These are phyloP conservation scores for Eucalyptus leucophloia DNA, from an alignment of 345 rosid genomes.

Conservation along the genomic window DNA sequence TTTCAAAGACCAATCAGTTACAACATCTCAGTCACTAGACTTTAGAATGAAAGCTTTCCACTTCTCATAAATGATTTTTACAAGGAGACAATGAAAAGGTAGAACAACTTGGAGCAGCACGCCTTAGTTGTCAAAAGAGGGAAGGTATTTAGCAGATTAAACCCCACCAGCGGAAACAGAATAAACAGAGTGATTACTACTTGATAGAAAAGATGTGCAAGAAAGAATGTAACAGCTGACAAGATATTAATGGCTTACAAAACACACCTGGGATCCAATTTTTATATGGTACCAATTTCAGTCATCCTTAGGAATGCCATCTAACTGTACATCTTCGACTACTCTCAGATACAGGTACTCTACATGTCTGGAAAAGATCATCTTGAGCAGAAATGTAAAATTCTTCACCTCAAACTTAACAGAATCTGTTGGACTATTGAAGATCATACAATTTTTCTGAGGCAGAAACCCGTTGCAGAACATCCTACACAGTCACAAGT, in stretches of 20 bases:
- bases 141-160: slow-evolving; percentile 66
- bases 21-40: neutral
- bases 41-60: neutral
- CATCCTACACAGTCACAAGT: slow-evolving; percentile 63
- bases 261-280: slow-evolving; percentile 69
- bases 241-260: neutral
- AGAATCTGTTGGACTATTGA: slow-evolving; percentile 9
- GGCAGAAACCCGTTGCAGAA: slow-evolving; percentile 15
- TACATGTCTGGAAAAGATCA: slow-evolving; percentile 50
- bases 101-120: neutral
- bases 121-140: slow-evolving; percentile 86
- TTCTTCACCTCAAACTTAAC: slow-evolving; percentile 38
- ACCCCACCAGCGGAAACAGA: slow-evolving; percentile 39
- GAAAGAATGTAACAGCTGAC: neutral
- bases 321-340: slow-evolving; percentile 43
- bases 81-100: neutral
- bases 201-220: neutral
- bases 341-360: slow-evolving; percentile 53
- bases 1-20: slow-evolving; percentile 32
- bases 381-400: slow-evolving; percentile 57
- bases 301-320: slow-evolving; percentile 60
- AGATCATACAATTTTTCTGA: slow-evolving; percentile 6
- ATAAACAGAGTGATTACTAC: neutral
- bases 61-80: neutral
- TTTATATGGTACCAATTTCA: slow-evolving; percentile 68